These are phyloP conservation scores for Sisymbrium altissimum DNA, from an alignment of 345 rosid species.

Conservation along the genomic window DNA sequence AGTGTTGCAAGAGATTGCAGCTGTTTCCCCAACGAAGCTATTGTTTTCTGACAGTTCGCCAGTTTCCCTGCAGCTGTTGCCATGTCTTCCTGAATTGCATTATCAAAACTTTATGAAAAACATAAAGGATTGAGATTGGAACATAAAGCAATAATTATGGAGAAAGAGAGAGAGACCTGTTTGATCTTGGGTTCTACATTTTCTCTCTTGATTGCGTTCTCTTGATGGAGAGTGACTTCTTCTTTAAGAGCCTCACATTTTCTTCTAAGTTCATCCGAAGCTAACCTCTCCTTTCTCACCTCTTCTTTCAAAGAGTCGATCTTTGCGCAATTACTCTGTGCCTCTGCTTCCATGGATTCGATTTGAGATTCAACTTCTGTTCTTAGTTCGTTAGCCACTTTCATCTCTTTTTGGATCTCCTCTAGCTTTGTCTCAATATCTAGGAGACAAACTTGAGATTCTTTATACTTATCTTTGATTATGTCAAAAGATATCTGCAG, in stretches of 20 bases:
- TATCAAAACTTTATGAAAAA: background rate
- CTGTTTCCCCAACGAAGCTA: constrained; percentile 80
- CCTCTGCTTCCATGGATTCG: constrained; percentile 44
- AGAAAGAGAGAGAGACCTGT: constrained; percentile 44
- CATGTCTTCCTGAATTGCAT: constrained; percentile 66
- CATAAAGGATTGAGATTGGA: background rate
- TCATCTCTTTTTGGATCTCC: constrained; percentile 48
- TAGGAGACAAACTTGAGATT: constrained; percentile 46
- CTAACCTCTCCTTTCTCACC: constrained; percentile 52
- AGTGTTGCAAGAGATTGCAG: constrained; percentile 88
- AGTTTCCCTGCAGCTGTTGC: constrained; percentile 78
- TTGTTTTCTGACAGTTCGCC: constrained; percentile 90
- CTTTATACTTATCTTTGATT: constrained; percentile 40
- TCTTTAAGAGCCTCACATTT: constrained; percentile 69
- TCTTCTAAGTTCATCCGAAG: constrained; percentile 38
- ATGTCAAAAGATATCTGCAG: constrained; percentile 51
- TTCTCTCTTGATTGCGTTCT: constrained; percentile 39
- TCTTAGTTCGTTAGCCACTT: constrained; percentile 42
- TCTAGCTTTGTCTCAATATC: constrained; percentile 49
- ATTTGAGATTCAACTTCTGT: constrained; percentile 55
- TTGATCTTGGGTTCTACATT: constrained; percentile 73
- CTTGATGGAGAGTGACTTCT: constrained; percentile 60
- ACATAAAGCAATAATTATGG: background rate
- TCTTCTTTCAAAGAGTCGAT: constrained; percentile 57
- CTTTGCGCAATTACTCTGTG: constrained; percentile 43